These are phyloP conservation scores for Colletotrichum tropicicola DNA, from an alignment of 2,329 filamentous ascomycete species.

Conservation along the genomic window DNA sequence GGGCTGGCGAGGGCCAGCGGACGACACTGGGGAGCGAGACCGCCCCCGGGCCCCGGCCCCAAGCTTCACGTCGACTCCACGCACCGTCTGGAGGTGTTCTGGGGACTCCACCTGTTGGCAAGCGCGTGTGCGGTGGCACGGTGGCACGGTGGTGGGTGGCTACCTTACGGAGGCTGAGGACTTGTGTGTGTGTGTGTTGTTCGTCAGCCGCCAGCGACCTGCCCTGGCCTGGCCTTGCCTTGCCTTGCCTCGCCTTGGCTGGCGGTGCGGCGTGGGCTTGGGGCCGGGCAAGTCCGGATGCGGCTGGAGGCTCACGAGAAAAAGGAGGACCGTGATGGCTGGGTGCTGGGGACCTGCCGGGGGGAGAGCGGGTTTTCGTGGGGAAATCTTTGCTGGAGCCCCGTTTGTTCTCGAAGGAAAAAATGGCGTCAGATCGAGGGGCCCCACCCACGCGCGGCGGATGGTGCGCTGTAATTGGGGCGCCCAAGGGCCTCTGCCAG, in stretches of 20 bases:
- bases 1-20: not conserved
- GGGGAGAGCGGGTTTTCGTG: slow-evolving; percentile 11
- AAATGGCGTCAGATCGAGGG: slow-evolving; percentile 26
- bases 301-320: slow-evolving; percentile 1
- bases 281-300: slow-evolving; percentile 22
- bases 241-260: too few relatives aligned
- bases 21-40: not conserved
- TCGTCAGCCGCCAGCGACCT: too few relatives aligned
- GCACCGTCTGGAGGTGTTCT: not conserved
- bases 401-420: slow-evolving; percentile 30
- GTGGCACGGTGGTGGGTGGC: too few relatives aligned
- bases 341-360: not conserved
- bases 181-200: not conserved
- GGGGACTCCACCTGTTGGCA: not conserved
- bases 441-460: not conserved
- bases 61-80: not conserved
- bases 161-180: slow-evolving; percentile 3
- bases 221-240: too few relatives aligned
- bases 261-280: too few relatives aligned
- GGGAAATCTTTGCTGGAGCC: slow-evolving; percentile 14
- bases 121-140: too few relatives aligned
- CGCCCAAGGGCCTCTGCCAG: not conserved
- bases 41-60: not conserved
- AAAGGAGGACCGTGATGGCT: slow-evolving; percentile 24
- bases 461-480: slow-evolving; percentile 2